phyloP scores from a whole-genome alignment of 306 rosid species.

The Citrullus colocynthis region DNA sequence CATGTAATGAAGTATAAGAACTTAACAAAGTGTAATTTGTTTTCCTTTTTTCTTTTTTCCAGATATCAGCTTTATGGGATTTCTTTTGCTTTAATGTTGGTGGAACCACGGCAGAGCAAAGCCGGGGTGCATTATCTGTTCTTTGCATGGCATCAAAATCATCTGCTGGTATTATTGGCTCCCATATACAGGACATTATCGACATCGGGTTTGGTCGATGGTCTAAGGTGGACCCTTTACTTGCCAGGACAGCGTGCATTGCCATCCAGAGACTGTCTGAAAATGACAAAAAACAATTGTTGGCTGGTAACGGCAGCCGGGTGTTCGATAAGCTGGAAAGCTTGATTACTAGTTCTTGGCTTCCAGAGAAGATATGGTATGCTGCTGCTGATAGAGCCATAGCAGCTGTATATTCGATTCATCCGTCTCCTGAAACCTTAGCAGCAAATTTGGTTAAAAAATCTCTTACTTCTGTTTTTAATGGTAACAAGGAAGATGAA shows the following conservation, averaged over 20 bases:
- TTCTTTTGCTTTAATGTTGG: constrained; percentile 80
- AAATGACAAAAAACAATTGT: constrained; percentile 61
- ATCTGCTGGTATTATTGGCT: constrained; percentile 52
- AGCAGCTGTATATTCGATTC: constrained; percentile 65
- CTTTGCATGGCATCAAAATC: constrained; percentile 93
- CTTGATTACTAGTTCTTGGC: constrained; percentile 65
- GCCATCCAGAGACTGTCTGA: constrained; percentile 76
- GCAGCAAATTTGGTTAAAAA: constrained; percentile 59
- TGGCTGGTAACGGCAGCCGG: constrained; percentile 47
- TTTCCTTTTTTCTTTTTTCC: constrained; percentile 13
- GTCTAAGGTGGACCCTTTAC: constrained; percentile 90
- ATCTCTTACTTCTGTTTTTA: constrained; percentile 45
- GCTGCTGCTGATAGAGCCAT: constrained; percentile 90
- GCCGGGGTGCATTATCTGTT: constrained; percentile 80
- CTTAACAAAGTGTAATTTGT: neutral
- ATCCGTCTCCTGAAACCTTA: constrained; percentile 75
- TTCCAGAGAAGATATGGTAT: constrained; percentile 77
- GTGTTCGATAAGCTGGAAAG: constrained; percentile 65
- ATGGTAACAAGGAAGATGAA: constrained; percentile 33
- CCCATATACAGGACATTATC: constrained; percentile 77
- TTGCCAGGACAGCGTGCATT: constrained; percentile 82
- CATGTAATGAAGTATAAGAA: neutral
- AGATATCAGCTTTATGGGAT: constrained; percentile 91
- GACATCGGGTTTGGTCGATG: constrained; percentile 97
- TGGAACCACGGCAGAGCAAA: constrained; percentile 87